Percentiles rank a stretch among this genome's conserved stretches.
These are phyloP conservation scores for Oryza glumipatula DNA, from an alignment of 176 grass and related monocot genomes.

Conservation along the genomic window DNA sequence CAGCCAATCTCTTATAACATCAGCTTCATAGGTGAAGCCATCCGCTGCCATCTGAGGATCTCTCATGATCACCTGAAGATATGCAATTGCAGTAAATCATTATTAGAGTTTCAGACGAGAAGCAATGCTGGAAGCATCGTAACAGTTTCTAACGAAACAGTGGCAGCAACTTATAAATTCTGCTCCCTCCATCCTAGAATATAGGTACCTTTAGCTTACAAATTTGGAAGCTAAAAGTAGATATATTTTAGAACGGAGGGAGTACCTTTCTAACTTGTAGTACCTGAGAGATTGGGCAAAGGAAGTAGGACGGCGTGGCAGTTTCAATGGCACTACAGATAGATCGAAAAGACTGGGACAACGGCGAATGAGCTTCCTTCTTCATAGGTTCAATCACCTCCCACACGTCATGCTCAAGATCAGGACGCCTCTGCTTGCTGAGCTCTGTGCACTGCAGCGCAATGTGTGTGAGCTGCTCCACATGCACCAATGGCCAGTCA, in stretches of 20 bases:
- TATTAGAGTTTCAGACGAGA: not conserved
- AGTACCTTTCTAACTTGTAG: not conserved
- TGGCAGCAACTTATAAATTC: not conserved
- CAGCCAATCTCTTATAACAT: conserved; percentile 60
- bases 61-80: conserved; percentile 67
- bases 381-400: conserved; percentile 51
- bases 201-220: no score
- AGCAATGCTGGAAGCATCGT: not conserved
- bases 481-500: conserved; percentile 60
- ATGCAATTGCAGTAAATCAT: not conserved
- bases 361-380: conserved; percentile 25
- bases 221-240: no score
- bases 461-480: conserved; percentile 49
- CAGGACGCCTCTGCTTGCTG: conserved; percentile 44
- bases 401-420: conserved; percentile 58
- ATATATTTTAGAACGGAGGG: no score
- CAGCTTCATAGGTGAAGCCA: conserved; percentile 67
- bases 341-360: conserved; percentile 4
- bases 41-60: conserved; percentile 64
- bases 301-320: conserved; percentile 53
- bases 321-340: conserved; percentile 7
- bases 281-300: conserved; percentile 66
- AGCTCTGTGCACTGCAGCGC: conserved; percentile 55
- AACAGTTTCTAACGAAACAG: not conserved
- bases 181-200: no score